phyloP scores from a whole-genome alignment of 192 early-diverging fungal genomes.

The Backusella macrospora region DNA sequence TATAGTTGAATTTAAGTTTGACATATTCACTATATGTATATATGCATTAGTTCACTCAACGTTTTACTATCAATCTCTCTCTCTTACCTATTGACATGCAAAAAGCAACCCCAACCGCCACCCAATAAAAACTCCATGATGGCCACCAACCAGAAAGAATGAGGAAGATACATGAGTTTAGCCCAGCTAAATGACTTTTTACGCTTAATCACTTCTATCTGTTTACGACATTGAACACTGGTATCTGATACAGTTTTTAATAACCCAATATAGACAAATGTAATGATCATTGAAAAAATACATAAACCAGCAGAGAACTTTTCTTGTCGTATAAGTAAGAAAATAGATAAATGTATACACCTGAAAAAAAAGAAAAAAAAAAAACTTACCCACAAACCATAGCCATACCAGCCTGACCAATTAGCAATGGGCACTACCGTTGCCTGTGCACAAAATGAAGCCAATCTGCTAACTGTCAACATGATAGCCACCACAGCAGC shows the following conservation, averaged over 20 bases:
- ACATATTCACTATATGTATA: constrained; percentile 61
- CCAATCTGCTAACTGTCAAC: constrained; percentile 69
- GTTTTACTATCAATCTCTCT: not conserved
- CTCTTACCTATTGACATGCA: constrained; percentile 61
- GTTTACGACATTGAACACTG: constrained; percentile 14
- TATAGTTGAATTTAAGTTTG: constrained; percentile 65
- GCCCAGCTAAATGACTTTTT: constrained; percentile 61
- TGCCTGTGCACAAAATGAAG: constrained; percentile 71
- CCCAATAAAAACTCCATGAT: constrained; percentile 62
- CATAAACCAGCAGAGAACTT: constrained; percentile 71
- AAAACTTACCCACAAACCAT: constrained; percentile 43
- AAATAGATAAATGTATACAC: constrained; percentile 21
- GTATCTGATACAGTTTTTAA: constrained; percentile 46
- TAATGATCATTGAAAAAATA: constrained; percentile 66
- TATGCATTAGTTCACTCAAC: not conserved
- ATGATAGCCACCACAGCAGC: constrained; percentile 70
- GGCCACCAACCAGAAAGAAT: constrained; percentile 63
- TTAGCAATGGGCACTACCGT: constrained; percentile 64
- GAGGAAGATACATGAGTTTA: constrained; percentile 58
- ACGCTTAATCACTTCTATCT: constrained; percentile 45
- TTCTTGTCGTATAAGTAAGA: constrained; percentile 45
- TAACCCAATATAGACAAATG: constrained; percentile 65
- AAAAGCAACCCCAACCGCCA: constrained; percentile 65
- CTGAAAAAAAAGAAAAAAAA: too few relatives aligned
- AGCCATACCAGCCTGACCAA: constrained; percentile 47